Evolutionary conservation across 768 basidiomycete genomes (phyloP), one percentile per base, ranked within the genome.

Genomic region (Asterophora parasitica): DNA sequence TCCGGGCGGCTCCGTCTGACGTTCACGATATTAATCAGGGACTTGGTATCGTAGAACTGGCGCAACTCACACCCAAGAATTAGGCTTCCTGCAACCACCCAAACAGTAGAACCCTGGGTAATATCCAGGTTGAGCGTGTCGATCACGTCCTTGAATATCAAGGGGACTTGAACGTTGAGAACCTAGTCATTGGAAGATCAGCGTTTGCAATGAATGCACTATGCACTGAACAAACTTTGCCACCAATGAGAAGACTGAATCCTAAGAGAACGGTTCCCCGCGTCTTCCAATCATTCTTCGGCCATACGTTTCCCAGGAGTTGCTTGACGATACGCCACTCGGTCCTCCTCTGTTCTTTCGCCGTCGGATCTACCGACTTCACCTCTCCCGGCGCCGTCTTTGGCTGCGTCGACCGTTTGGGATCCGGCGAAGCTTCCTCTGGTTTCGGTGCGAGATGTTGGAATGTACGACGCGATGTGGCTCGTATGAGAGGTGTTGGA

Each of bases 141-240:
- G 44, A 99, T 83, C 35, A 99, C 79, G 20, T 76, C 66, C 67
- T 97, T 98, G 79, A 99, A 99, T 51, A 98, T 71, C 55, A 91
- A 79, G 0, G 96, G 96, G n/a, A 99, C 94, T 75, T 98, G 95
- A 0, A 99, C 96, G 62, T 97, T 99, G 48, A 97, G 69, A 36
- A 96, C 68, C 92, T 93, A 47, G 26, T 42, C 7, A 43, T 17
- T 35, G 23, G 48, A 33, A 10, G 12, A 32, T 41, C 10, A 31
- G 12, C 8, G 30, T 31, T n/a, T 4, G 23, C 23, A 23, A 23
- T 23, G 23, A 23, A 23, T 23, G 23, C 6, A 32, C n/a, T 59
- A 44, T 52, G 8, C 38, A 9, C 17, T 2, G 9, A 34, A 50
- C 75, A 46, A 44, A 93, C 91, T 79, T 99, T 99, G 43, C 91